phyloP scores from a whole-genome alignment of 2,329 filamentous ascomycete genomes.

The Aspergillus quadricinctus region DNA sequence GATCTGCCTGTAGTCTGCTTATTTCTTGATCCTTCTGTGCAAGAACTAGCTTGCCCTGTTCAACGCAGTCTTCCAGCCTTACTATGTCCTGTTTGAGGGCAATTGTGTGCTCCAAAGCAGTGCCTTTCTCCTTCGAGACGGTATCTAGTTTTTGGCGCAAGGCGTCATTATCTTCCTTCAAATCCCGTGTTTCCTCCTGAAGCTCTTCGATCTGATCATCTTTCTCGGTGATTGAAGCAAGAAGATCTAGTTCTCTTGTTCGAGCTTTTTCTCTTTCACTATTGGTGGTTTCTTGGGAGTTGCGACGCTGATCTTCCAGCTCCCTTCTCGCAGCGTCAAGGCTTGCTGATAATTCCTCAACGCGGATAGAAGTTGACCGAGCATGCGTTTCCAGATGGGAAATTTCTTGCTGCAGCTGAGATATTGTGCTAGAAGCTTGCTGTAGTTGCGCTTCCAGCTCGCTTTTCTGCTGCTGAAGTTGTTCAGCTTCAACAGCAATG shows the following conservation, averaged over 20 bases:
- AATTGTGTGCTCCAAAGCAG: constrained; percentile 16
- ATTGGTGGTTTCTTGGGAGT: constrained; percentile 27
- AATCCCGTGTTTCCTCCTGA: constrained; percentile 30
- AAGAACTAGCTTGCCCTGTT: constrained; percentile 15
- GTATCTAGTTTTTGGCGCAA: constrained; percentile 18
- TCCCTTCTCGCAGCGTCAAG: constrained; percentile 31
- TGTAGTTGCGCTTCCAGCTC: constrained; percentile 36
- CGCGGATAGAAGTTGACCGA: constrained; percentile 34
- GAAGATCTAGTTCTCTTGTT: constrained; percentile 40
- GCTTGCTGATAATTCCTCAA: constrained; percentile 31
- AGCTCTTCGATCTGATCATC: constrained; percentile 44
- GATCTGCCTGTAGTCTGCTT: constrained; percentile 18
- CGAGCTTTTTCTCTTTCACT: constrained; percentile 26
- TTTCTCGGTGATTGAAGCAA: constrained; percentile 40
- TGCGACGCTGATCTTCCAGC: constrained; percentile 33
- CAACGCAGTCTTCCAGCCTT: constrained; percentile 17
- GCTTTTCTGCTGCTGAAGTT: constrained; percentile 30
- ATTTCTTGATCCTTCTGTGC: constrained; percentile 24
- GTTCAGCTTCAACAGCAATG: constrained; percentile 33
- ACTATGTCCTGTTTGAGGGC: constrained; percentile 24
- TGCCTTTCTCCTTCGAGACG: constrained; percentile 20
- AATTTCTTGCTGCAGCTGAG: constrained; percentile 39
- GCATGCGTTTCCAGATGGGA: constrained; percentile 34
- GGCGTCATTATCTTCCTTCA: constrained; percentile 19
- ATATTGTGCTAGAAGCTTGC: constrained; percentile 32